phyloP scores from a whole-genome alignment of 1,284 basidiomycete genomes.

The Amylostereum areolatum region DNA sequence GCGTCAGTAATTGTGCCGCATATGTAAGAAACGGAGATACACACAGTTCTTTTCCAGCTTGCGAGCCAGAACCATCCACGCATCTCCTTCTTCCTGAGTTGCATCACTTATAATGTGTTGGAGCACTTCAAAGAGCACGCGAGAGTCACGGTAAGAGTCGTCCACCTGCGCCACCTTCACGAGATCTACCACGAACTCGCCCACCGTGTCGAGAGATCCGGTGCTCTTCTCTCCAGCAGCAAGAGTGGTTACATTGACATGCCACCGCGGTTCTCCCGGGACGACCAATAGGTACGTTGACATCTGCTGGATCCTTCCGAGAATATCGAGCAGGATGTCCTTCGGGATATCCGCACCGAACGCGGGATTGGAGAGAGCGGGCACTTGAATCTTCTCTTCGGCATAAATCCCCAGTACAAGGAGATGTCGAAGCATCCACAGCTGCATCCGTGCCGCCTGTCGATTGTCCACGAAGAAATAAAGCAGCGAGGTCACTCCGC shows the following conservation, averaged over 20 bases:
- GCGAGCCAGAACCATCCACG: slow-evolving; percentile 69
- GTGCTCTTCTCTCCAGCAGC: slow-evolving; percentile 21
- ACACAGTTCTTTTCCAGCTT: slow-evolving; percentile 56
- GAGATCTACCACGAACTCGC: slow-evolving; percentile 37
- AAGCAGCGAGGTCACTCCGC: slow-evolving; percentile 57
- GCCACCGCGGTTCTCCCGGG: slow-evolving; percentile 46
- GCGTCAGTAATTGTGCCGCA: background rate
- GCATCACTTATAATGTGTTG: slow-evolving; percentile 57
- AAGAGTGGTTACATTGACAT: slow-evolving; percentile 33
- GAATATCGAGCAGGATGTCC: slow-evolving; percentile 36
- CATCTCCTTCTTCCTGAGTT: slow-evolving; percentile 60
- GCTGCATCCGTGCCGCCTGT: slow-evolving; percentile 46
- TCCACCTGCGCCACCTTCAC: slow-evolving; percentile 28
- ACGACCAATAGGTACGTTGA: slow-evolving; percentile 64
- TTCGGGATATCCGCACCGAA: slow-evolving; percentile 37
- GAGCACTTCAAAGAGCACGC: slow-evolving; percentile 56
- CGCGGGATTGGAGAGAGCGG: slow-evolving; percentile 39
- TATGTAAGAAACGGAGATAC: slow-evolving; percentile 7
- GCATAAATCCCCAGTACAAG: slow-evolving; percentile 53
- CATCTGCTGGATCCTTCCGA: slow-evolving; percentile 52
- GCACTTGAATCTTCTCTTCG: slow-evolving; percentile 48
- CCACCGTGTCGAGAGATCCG: slow-evolving; percentile 24
- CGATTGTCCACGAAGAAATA: slow-evolving; percentile 59
- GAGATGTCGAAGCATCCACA: slow-evolving; percentile 64
- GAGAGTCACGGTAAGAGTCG: slow-evolving; percentile 48